Evolutionary conservation across 106 monocot genomes (phyloP), one percentile per base, ranked within the genome.

Genomic region (Agapanthus africanus): DNA sequence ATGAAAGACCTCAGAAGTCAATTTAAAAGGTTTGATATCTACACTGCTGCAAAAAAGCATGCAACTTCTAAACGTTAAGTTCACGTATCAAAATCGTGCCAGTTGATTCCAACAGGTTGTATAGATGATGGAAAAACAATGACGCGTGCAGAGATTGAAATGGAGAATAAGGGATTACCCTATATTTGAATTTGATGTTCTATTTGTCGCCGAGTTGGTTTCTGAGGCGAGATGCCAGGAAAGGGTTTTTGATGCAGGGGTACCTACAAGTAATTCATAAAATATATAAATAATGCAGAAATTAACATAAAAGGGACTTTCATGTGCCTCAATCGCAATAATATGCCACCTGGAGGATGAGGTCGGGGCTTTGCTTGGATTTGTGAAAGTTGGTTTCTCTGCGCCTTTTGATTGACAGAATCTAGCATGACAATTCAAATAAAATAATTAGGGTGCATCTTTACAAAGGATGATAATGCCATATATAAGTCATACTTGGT

Each of bases 151-250:
- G 35, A 25, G 65, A 23, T 31, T 26, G 1, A 38, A 59, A 0
- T 18, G 27, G 3, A 39, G 38, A 37, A 18, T 0, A 69, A 36
- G 50, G 37, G 31, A 62, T 79, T 80, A 65, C 94, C 67, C 33
- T 33, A 37, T 56, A 67, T 66, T 37, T 71, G 76, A 27, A 54
- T 42, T 75, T 5, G 77, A 16, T 61, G 76, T 23, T 72, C 77
- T 74, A 74, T 68, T 81, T 60, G 79, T 62, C 23, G 60, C 36
- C 33, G 88, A 64, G 37, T 59, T 77, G 34, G 70, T 75, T 69
- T 95, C 94, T 11, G 91, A 67, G 26, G 85, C 68, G 27, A 95
- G 77, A 83, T 85, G 88, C 87, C 94, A 95, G 4, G 75, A 88
- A 76, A 95, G 91, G 23, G 85, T 86, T 73, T 86, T 90, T 44